phyloP scores from a whole-genome alignment of 23 red algal genomes.

The Chondrus crispus region DNA sequence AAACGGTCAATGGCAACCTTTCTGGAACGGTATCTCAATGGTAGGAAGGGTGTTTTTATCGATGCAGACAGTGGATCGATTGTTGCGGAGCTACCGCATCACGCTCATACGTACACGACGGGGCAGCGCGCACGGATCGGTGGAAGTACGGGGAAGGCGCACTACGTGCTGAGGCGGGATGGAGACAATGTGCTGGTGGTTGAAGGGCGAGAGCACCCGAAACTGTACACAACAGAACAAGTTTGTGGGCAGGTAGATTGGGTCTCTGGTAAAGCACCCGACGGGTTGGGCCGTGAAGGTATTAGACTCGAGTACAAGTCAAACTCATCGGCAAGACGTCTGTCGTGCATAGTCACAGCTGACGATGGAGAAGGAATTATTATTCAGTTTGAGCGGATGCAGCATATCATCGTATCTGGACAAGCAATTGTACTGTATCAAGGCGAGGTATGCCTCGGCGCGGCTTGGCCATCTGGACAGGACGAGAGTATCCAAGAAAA shows the following conservation, averaged over 20 bases:
- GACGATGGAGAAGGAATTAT: not conserved
- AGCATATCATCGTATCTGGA: constrained; percentile 4
- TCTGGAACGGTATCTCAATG: constrained; percentile 36
- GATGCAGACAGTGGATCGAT: constrained; percentile 42
- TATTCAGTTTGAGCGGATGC: constrained; percentile 15
- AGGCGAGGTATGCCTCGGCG: constrained; percentile 33
- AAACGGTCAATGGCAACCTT: constrained; percentile 52
- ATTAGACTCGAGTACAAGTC: not conserved
- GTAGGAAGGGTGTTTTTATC: constrained; percentile 5
- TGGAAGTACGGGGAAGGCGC: constrained; percentile 4
- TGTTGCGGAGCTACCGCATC: not conserved
- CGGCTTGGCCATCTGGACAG: constrained; percentile 49
- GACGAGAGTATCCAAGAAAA: too few species aligned
- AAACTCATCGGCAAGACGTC: not conserved
- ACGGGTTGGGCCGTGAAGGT: not conserved
- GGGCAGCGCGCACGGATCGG: constrained; percentile 73
- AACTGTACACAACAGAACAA: not conserved
- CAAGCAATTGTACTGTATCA: constrained; percentile 54
- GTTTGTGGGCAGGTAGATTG: constrained; percentile 41
- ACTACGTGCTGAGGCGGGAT: constrained; percentile 32
- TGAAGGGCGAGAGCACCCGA: not conserved
- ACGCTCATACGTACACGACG: not conserved
- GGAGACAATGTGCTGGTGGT: constrained; percentile 18
- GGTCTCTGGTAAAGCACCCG: not conserved
- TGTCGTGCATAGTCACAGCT: not conserved